These are phyloP conservation scores for Phialophora chinensis DNA, from an alignment of 2,329 filamentous ascomycete genomes.

Conservation along the genomic window DNA sequence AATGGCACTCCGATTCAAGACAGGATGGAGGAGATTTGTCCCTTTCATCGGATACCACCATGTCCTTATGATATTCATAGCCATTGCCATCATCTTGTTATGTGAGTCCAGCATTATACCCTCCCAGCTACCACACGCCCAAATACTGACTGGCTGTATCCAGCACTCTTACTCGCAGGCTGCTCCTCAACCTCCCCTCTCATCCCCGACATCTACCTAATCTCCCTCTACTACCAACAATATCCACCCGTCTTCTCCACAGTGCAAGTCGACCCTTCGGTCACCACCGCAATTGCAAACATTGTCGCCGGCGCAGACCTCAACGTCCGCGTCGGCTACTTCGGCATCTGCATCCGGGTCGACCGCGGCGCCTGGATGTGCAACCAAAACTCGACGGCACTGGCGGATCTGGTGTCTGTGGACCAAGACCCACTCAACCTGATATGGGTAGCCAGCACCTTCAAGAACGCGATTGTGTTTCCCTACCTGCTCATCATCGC, in stretches of 20 bases:
- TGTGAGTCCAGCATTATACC: conserved; percentile 65
- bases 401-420: conserved; percentile 85
- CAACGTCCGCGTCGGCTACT: conserved; percentile 94
- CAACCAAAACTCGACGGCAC: conserved; percentile 93
- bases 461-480: conserved; percentile 98
- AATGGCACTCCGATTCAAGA: conserved; percentile 41
- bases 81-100: conserved; percentile 88
- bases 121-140: background rate
- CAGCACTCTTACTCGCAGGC: conserved; percentile 88
- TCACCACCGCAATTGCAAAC: conserved; percentile 82
- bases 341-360: conserved; percentile 93
- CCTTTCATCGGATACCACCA: conserved; percentile 74
- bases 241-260: conserved; percentile 83
- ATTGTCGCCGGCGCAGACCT: conserved; percentile 84
- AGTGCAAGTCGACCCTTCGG: conserved; percentile 87
- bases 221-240: conserved; percentile 93
- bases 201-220: conserved; percentile 94
- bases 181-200: conserved; percentile 96
- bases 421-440: conserved; percentile 96
- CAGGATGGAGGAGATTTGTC: conserved; percentile 56
- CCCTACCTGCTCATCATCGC: conserved; percentile 97
- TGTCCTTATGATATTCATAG: conserved; percentile 97
- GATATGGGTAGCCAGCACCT: conserved; percentile 95
- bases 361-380: conserved; percentile 92
- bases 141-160: conserved; percentile 16